These are phyloP conservation scores for Discostella stelligeroides DNA, from an alignment of 108 stramenopile species.

Conservation along the genomic window DNA sequence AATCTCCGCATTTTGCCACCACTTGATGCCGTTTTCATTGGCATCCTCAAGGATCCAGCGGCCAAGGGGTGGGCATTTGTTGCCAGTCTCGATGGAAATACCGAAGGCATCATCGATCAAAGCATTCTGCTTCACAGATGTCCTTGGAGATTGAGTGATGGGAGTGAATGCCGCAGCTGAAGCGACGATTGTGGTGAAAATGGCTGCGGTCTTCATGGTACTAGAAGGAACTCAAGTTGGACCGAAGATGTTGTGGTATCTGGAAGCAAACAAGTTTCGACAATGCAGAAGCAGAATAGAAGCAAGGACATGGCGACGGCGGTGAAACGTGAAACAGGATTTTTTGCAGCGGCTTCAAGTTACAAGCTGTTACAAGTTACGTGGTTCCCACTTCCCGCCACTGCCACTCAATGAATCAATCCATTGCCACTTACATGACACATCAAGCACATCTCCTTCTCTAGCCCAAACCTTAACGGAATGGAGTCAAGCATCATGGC, in stretches of 20 bases:
- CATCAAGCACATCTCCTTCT: background rate
- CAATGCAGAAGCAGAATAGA: too few relatives aligned
- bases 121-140: slow-evolving; percentile 44
- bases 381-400: too few relatives aligned
- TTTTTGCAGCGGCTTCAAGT: too few relatives aligned
- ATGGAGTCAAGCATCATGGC: background rate
- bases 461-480: background rate
- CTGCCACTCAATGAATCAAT: too few relatives aligned
- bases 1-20: slow-evolving; percentile 83
- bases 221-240: too few relatives aligned
- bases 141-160: slow-evolving; percentile 23
- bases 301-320: too few relatives aligned
- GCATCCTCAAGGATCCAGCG: slow-evolving; percentile 66
- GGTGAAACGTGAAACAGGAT: too few relatives aligned
- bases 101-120: slow-evolving; percentile 71
- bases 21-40: slow-evolving; percentile 66
- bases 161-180: slow-evolving; percentile 46
- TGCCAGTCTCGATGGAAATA: slow-evolving; percentile 68
- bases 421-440: too few relatives aligned
- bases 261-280: too few relatives aligned
- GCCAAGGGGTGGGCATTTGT: slow-evolving; percentile 79
- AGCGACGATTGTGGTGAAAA: slow-evolving; percentile 21
- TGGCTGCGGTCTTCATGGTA: slow-evolving; percentile 35
- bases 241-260: too few relatives aligned
- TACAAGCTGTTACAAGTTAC: too few relatives aligned